Percentiles rank a stretch among this genome's conserved stretches.
Evolutionary conservation across 2,329 filamentous ascomycete species (phyloP).

Genomic region (Emergomyces africanus): DNA sequence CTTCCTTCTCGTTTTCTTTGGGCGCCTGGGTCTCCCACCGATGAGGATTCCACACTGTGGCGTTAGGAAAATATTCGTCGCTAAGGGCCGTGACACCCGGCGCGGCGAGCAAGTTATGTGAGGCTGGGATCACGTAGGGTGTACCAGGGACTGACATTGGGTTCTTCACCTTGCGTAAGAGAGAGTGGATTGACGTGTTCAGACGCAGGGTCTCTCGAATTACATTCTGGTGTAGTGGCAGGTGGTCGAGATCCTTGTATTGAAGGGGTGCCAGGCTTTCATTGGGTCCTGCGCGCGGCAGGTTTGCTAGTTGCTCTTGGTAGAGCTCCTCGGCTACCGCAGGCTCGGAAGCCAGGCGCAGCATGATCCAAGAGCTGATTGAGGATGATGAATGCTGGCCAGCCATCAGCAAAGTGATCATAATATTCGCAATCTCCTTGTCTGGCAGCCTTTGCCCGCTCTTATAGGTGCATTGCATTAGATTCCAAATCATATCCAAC

Average conservation of each 20-base stretch:
- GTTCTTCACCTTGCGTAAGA: slow-evolving; percentile 59
- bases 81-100: slow-evolving; percentile 54
- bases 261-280: slow-evolving; percentile 43
- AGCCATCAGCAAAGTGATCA: slow-evolving; percentile 77
- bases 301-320: slow-evolving; percentile 43
- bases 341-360: slow-evolving; percentile 58
- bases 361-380: slow-evolving; percentile 64
- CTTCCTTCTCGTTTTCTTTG: slow-evolving; percentile 34
- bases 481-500: slow-evolving; percentile 63
- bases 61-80: slow-evolving; percentile 48
- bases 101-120: slow-evolving; percentile 67
- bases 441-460: slow-evolving; percentile 56
- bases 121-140: slow-evolving; percentile 62
- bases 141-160: slow-evolving; percentile 43
- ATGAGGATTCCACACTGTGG: slow-evolving; percentile 48
- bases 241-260: slow-evolving; percentile 46
- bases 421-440: slow-evolving; percentile 68
- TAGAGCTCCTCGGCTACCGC: slow-evolving; percentile 59
- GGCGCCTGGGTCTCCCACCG: slow-evolving; percentile 40
- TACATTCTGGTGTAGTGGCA: slow-evolving; percentile 50
- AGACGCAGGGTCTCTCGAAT: slow-evolving; percentile 61
- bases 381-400: slow-evolving; percentile 72
- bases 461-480: slow-evolving; percentile 68
- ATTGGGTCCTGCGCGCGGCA: slow-evolving; percentile 34
- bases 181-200: slow-evolving; percentile 59